Percentiles rank a stretch among this genome's conserved stretches.
These are phyloP conservation scores for Pleurotus eryngii DNA, from an alignment of 768 basidiomycete genomes.

Conservation along the genomic window DNA sequence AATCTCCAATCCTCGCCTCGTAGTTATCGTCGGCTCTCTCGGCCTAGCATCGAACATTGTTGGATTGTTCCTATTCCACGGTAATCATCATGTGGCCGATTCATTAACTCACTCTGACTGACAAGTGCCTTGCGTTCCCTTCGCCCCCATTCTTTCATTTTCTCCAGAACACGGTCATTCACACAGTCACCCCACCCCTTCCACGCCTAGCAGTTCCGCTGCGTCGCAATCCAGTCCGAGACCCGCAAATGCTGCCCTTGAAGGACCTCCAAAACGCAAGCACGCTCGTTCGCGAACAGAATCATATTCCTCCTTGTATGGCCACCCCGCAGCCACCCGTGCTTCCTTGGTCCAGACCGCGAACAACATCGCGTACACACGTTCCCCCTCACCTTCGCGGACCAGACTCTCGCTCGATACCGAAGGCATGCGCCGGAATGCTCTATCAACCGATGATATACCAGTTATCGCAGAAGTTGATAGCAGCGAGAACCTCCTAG, in stretches of 20 bases:
- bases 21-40: slow-evolving; percentile 86
- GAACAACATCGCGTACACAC: slow-evolving; percentile 66
- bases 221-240: slow-evolving; percentile 16
- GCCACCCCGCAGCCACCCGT: slow-evolving; percentile 69
- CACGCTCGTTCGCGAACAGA: slow-evolving; percentile 34
- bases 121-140: neutral
- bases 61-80: slow-evolving; percentile 93
- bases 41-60: slow-evolving; percentile 91
- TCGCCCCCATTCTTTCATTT: slow-evolving; percentile 7
- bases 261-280: slow-evolving; percentile 23
- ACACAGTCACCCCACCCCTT: slow-evolving; percentile 46
- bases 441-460: neutral
- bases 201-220: slow-evolving; percentile 36
- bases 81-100: slow-evolving; percentile 36
- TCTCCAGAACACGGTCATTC: slow-evolving; percentile 63
- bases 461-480: neutral
- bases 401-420: slow-evolving; percentile 12
- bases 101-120: slow-evolving; percentile 1
- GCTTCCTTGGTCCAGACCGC: slow-evolving; percentile 80
- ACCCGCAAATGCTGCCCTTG: slow-evolving; percentile 24
- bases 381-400: slow-evolving; percentile 40
- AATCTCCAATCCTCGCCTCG: slow-evolving; percentile 82
- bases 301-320: slow-evolving; percentile 63
- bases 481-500: slow-evolving; percentile 5
- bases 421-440: slow-evolving; percentile 8